phyloP scores from a whole-genome alignment of 1,139 yeast species.

The Sugiyamaella novakii region DNA sequence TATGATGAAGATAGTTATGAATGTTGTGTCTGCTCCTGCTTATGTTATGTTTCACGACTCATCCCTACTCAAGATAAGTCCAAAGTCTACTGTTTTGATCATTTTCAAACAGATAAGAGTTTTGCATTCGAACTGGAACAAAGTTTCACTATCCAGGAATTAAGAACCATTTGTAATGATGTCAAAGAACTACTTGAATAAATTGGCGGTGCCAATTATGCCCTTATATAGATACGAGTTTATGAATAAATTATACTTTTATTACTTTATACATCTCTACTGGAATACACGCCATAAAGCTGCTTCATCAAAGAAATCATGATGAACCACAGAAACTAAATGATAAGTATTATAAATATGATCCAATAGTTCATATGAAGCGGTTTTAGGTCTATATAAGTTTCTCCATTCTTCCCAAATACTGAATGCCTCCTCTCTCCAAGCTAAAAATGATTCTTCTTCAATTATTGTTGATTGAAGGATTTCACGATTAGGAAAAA shows the following conservation, averaged over 20 bases:
- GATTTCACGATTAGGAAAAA: constrained; percentile 82
- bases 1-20: constrained; percentile 35
- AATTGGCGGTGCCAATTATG: neutral
- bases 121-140: constrained; percentile 23
- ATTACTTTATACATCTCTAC: neutral
- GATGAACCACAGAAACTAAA: constrained; percentile 82
- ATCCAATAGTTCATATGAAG: constrained; percentile 62
- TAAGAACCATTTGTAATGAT: constrained; percentile 24
- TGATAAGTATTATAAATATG: constrained; percentile 63
- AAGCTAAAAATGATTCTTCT: constrained; percentile 83
- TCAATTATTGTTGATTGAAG: constrained; percentile 88
- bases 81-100: constrained; percentile 30
- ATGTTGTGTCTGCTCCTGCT: constrained; percentile 36
- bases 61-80: constrained; percentile 22
- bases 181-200: constrained; percentile 19
- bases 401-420: constrained; percentile 93
- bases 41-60: constrained; percentile 36
- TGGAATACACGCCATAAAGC: constrained; percentile 74
- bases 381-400: constrained; percentile 61
- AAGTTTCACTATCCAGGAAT: constrained; percentile 23
- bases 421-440: constrained; percentile 92
- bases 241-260: neutral
- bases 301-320: constrained; percentile 72
- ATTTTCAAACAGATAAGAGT: constrained; percentile 21
- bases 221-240: neutral